Evolutionary conservation across 106 monocot genomes (phyloP).

Genomic region (Posidonia australis): DNA sequence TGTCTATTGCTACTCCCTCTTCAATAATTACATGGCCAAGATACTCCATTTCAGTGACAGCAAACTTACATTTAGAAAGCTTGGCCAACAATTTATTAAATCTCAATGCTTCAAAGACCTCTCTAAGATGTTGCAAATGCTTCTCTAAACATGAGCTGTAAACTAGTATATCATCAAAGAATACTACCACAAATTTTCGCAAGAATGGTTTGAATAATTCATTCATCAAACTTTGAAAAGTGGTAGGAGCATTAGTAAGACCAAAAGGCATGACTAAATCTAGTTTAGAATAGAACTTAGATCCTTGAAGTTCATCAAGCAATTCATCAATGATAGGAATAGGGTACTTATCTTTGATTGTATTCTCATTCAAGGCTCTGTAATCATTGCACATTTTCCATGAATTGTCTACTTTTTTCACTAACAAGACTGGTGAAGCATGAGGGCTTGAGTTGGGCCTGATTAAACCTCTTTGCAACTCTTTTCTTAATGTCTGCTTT

Average conservation of each 20-base stretch:
- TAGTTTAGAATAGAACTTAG: too few species aligned
- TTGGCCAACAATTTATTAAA: background rate
- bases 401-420: too few species aligned
- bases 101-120: background rate
- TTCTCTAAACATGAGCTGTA: background rate
- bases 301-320: too few species aligned
- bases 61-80: background rate
- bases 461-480: too few species aligned
- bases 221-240: background rate
- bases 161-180: slow-evolving; percentile 3
- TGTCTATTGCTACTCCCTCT: background rate
- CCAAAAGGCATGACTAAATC: background rate
- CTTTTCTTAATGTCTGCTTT: too few species aligned
- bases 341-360: too few species aligned
- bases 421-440: too few species aligned
- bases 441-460: too few species aligned
- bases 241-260: background rate
- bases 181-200: background rate
- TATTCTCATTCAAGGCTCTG: too few species aligned
- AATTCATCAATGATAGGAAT: too few species aligned
- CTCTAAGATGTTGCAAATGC: background rate
- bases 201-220: background rate
- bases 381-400: too few species aligned
- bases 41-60: background rate
- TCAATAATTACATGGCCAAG: background rate